phyloP scores from a whole-genome alignment of 768 basidiomycete genomes.

The Sporobolomyces phaffii region DNA sequence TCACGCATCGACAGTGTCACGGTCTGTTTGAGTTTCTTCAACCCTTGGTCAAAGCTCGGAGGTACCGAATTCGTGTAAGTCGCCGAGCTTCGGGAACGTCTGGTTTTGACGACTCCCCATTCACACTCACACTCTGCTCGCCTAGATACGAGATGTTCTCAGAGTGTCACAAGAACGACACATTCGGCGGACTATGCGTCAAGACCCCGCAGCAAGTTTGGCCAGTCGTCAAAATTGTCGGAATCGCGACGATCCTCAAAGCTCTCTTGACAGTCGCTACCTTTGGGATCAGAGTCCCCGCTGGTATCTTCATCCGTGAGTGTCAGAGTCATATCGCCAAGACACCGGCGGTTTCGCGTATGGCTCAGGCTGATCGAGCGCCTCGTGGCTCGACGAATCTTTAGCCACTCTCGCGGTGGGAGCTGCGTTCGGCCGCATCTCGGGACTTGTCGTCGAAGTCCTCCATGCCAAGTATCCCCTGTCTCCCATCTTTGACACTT shows the following conservation, averaged over 20 bases:
- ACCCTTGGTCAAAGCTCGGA: conserved; percentile 85
- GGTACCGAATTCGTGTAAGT: conserved; percentile 78
- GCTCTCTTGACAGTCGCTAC: conserved; percentile 75
- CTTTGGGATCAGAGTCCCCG: conserved; percentile 54
- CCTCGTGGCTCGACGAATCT: not conserved
- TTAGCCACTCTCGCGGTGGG: conserved; percentile 75
- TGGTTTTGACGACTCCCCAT: no score
- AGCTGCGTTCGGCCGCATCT: conserved; percentile 80
- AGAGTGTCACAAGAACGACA: conserved; percentile 65
- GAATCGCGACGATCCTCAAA: conserved; percentile 75
- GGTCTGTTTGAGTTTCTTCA: conserved; percentile 70
- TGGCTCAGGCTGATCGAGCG: not conserved
- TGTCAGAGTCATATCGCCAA: not conserved
- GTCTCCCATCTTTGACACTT: conserved; percentile 59
- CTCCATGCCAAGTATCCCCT: conserved; percentile 61
- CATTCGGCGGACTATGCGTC: conserved; percentile 65
- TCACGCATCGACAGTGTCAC: conserved; percentile 54
- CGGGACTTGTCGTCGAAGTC: conserved; percentile 75
- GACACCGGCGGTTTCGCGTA: not conserved
- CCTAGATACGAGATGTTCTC: conserved; percentile 51
- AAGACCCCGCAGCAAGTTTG: conserved; percentile 52
- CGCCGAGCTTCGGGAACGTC: not conserved
- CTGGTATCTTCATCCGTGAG: conserved; percentile 82
- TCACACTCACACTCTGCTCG: not conserved
- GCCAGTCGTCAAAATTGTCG: conserved; percentile 61